A percentile compares a stretch with the other conserved stretches of the same genome.
phyloP scores from a whole-genome alignment of 129 eudicot genomes.

The Flaveria trinervia region DNA sequence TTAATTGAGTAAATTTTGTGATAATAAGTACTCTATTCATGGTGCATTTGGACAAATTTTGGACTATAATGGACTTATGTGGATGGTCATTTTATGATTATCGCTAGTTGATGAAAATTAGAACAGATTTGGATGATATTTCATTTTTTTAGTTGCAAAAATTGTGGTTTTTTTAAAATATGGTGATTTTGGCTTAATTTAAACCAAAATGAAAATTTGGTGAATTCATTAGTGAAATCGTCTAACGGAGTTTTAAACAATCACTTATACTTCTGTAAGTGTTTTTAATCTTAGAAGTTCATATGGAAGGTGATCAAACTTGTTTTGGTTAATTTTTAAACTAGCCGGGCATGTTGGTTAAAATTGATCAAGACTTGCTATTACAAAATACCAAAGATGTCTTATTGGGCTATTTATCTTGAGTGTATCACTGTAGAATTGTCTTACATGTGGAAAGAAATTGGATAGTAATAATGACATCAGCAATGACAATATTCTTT shows the following conservation, averaged over 20 bases:
- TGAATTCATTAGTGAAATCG: neutral
- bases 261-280: neutral
- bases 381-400: neutral
- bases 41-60: neutral
- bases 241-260: neutral
- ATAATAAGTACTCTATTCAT: neutral
- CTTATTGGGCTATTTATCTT: neutral
- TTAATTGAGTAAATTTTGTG: neutral
- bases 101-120: no score
- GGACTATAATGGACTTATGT: no score
- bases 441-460: neutral
- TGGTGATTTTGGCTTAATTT: neutral
- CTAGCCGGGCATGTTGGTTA: neutral
- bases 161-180: neutral
- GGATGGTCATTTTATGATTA: no score
- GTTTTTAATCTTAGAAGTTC: neutral
- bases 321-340: neutral
- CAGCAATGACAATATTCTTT: constrained; percentile 25
- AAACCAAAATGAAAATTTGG: neutral
- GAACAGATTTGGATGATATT: neutral
- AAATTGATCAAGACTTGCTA: neutral
- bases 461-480: constrained; percentile 22
- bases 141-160: neutral
- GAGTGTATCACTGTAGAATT: neutral
- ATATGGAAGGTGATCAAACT: neutral